Evolutionary conservation across 2,329 filamentous ascomycete species (phyloP), one percentile per base, ranked within the genome.

Genomic region (Fonsecaea erecta): DNA sequence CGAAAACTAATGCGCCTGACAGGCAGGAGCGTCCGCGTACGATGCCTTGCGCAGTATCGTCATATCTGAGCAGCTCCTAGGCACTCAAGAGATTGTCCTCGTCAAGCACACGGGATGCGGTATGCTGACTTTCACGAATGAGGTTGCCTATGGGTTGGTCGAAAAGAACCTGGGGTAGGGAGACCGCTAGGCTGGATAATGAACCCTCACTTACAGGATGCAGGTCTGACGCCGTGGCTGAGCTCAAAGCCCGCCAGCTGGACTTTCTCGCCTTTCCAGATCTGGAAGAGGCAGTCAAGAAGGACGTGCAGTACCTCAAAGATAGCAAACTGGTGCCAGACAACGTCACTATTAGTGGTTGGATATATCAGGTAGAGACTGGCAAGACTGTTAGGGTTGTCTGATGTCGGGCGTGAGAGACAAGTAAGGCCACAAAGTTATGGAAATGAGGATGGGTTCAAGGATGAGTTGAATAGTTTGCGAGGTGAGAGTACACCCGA

Each of bases 51-150:
- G 91, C 57, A 91, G 87, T 21, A 84, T 95, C 62, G 77, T 94
- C 66, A 92, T 95, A 73, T 93, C 90, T 0, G 83, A 95, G 77
- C 90, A 94, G 75, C 81, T 94, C 7, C 84, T 95, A 0, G 90
- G 88, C 8, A 95, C 91, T 0, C 82, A 84, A 1, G 91, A 94
- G 76, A 88, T 95, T 56, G 76, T 93, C 18, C 75, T 93, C 26
- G 81, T 93, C 72, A 91, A 92, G 79, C 89, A 92, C 72, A 91
- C 88, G 0, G 87, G 85, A 7, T 92, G 89, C 73, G 90, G 90
- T 1, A 91, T 91, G 89, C 75, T 90, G 58, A 90, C 84, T 0
- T 89, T 91, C 73, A 81, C 80, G n/a, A 86, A 90, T 67, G 80
- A 82, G 4, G 83, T 85, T 60, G 85, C 85, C 1, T 79, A 79